Base-by-base conservation (phyloP, 2,329 filamentous ascomycete genomes). In the Hypoxylon sp. region DNA sequence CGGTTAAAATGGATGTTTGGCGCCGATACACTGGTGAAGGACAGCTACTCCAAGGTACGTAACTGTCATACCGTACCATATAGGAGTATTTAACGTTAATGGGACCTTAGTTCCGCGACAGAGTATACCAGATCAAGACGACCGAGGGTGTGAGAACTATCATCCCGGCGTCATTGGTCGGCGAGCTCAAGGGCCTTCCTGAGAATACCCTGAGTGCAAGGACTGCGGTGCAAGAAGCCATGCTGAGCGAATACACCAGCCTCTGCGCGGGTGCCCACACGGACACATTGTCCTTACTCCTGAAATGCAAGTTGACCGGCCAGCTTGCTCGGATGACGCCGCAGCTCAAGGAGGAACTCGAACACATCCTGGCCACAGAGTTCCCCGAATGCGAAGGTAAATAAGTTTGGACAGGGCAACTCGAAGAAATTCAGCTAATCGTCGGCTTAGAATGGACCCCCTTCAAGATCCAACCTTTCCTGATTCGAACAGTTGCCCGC, bases 1-100 rank as follows among this genome's bases (percentile, higher is more conserved):
- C 81, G 80, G 68, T 74, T 77, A 52, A 83, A 80, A 71, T 84
- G 82, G 82, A 81, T 84, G 67, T 83, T 84, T 54, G 78, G 78
- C 59, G 82, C 82, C 24, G 82, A 85, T 69, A 73, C 70, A 1
- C 71, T 83, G 32, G 77, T 84, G 15, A 78, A 77, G 54, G 80
- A 84, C 46, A 85, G 82, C 69, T 85, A 85, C 61, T 72, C 71
- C 66, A 82, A 83, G 77, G 81, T 83, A 17, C 22, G 67, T 57
- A 24, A 43, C 43, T 30, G 15, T n/a, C n/a, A 13, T 19, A 30
- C 17, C 15, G 13, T n/a, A 17, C 17, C 30, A 44, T 4, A 11
- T 4, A 17, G 1, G 37, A n/a, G 41, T 24, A 13, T 52, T 1
- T 28, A 15, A 20, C 62, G 54, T 54, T 69, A 59, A 70, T 32